Base-by-base conservation (phyloP, 2,329 filamentous ascomycete species). In the Microsporum ferrugineum region DNA sequence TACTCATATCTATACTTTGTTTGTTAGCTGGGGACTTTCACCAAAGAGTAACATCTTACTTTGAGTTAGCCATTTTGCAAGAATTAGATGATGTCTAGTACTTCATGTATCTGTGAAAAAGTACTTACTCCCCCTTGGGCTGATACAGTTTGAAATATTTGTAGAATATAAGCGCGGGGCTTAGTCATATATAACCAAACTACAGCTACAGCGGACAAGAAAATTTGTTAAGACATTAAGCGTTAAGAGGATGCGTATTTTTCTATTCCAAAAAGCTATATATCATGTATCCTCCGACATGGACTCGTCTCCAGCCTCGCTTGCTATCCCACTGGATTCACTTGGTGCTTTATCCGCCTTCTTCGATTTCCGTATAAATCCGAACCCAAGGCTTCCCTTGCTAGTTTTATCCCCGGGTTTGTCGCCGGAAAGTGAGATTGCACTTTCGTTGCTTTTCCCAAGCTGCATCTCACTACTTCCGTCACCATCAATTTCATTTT, bases 1-100 rank as follows among this genome's bases (percentile, higher is more conserved):
- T 99, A 99, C 77, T 95, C 91, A 72, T 91, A 97, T 75, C 89
- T 96, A 17, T 33, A 10, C 29, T 43, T 12, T 57, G 12, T 57
- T 60, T 56, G 33, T 23, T n/a, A 55, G 45, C 7, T 12, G 10
- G 31, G 14, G n/a, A 7, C 5, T 12, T 23, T 8, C 12, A 39
- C 7, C 3, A 41, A 49, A 58, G n/a, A 43, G 41, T 2, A 51
- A 29, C 12, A 12, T 60, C 63, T 27, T 68, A 75, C 73, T 71
- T 75, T 57, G 73, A 76, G 60, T 76, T 76, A 38, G 73, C 73
- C 73, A 73, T 70, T 31, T 68, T 34, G 31, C 7, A 17, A 27
- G 31, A 6, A 5, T 23, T 23, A 17, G 12, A 17, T 3, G 38
- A 41, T n/a, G 5, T 12, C 17, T 29, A 12, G 7, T 23, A 17